These are phyloP conservation scores for Moesziomyces aphidis DNA, from an alignment of 1,284 basidiomycete genomes.

Conservation along the genomic window DNA sequence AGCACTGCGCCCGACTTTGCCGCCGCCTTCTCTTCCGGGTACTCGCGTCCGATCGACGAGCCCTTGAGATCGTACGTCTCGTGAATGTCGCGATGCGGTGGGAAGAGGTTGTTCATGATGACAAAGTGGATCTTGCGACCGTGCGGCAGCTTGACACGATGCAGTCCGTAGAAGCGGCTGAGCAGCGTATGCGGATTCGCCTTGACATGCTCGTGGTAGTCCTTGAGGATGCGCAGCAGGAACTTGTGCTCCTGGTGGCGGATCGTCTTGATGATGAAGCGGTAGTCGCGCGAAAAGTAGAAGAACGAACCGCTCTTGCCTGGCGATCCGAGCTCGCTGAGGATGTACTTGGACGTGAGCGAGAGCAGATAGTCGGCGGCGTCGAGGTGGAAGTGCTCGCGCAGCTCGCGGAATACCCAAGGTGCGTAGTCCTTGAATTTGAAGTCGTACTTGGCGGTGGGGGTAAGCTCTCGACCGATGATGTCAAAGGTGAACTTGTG, in stretches of 20 bases:
- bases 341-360: conserved; percentile 95
- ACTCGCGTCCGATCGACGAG: conserved; percentile 87
- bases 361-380: conserved; percentile 97
- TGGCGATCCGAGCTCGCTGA: conserved; percentile 97
- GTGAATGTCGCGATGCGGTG: conserved; percentile 95
- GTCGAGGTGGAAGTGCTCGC: conserved; percentile 94
- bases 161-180: conserved; percentile 93
- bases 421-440: conserved; percentile 99
- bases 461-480: conserved; percentile 95
- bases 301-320: conserved; percentile 99
- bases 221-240: conserved; percentile 82
- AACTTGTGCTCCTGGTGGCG: conserved; percentile 95
- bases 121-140: conserved; percentile 98
- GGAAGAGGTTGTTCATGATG: conserved; percentile 99
- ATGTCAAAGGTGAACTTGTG: conserved; percentile 99
- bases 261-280: conserved; percentile 99
- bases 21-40: conserved; percentile 84
- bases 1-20: conserved; percentile 87
- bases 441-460: conserved; percentile 94
- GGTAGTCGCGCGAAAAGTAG: conserved; percentile 98
- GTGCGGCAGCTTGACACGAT: conserved; percentile 93
- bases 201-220: conserved; percentile 89
- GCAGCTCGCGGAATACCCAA: conserved; percentile 94
- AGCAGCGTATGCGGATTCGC: conserved; percentile 93
- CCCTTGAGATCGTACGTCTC: conserved; percentile 98